These are phyloP conservation scores for Chenopodium formosanum DNA, from an alignment of 148 eudicot genomes.

Conservation along the genomic window DNA sequence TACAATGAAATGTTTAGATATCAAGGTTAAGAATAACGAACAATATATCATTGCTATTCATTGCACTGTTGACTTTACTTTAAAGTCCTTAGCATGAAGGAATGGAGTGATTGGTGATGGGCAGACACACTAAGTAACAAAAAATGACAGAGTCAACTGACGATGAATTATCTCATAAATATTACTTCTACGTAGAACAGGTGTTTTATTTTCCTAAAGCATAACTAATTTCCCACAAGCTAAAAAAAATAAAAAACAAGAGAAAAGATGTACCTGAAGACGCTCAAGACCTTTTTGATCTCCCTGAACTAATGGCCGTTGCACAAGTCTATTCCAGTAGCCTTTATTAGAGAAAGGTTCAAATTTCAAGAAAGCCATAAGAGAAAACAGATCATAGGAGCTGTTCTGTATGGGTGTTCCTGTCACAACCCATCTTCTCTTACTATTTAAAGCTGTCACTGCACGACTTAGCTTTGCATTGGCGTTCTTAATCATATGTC, in stretches of 20 bases:
- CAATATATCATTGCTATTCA: background rate
- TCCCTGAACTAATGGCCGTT: slow-evolving; percentile 71
- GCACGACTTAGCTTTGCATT: slow-evolving; percentile 65
- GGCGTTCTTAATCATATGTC: slow-evolving; percentile 77
- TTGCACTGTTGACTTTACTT: background rate
- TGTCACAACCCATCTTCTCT: slow-evolving; percentile 83
- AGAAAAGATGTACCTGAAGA: slow-evolving; percentile 59
- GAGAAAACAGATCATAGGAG: slow-evolving; percentile 73
- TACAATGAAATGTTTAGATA: slow-evolving; percentile 20
- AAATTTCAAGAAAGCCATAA: slow-evolving; percentile 81
- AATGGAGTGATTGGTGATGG: background rate
- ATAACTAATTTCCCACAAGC: background rate
- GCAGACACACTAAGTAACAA: background rate
- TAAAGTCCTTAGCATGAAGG: background rate
- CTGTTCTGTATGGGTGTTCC: slow-evolving; percentile 95
- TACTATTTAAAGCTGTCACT: slow-evolving; percentile 59
- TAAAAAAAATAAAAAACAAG: background rate
- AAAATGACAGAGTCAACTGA: background rate
- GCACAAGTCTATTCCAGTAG: slow-evolving; percentile 80
- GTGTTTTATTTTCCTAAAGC: background rate
- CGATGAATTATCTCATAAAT: background rate
- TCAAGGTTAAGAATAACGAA: background rate
- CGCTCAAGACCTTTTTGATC: slow-evolving; percentile 59
- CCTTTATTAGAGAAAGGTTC: slow-evolving; percentile 76
- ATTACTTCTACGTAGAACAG: background rate